A percentile compares a stretch with the other conserved stretches of the same genome.
Evolutionary conservation across 2,329 filamentous ascomycete genomes (phyloP).

Genomic region (Chrysoporthe cubensis): DNA sequence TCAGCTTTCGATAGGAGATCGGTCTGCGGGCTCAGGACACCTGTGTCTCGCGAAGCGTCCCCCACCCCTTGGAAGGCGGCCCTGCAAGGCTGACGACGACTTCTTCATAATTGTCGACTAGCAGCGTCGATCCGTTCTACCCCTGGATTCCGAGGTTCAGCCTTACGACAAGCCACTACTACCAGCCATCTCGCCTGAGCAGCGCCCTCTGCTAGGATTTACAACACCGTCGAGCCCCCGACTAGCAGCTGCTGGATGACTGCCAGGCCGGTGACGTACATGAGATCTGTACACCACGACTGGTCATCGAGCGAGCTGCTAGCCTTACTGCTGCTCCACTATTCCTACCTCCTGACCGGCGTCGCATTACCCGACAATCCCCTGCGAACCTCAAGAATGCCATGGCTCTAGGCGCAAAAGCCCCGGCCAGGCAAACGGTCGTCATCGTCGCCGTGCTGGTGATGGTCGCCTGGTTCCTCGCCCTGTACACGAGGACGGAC

Average conservation of each 20-base stretch:
- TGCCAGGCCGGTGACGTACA: neutral
- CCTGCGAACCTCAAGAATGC: slow-evolving; percentile 16
- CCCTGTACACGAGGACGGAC: slow-evolving; percentile 15
- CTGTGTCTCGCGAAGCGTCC: neutral
- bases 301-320: neutral
- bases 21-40: neutral
- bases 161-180: slow-evolving; percentile 9
- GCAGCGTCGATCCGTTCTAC: neutral
- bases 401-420: slow-evolving; percentile 27
- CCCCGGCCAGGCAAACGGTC: slow-evolving; percentile 28
- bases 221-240: neutral
- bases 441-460: slow-evolving; percentile 24
- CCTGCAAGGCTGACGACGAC: slow-evolving; percentile 11
- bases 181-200: slow-evolving; percentile 2
- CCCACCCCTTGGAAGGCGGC: neutral
- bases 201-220: neutral
- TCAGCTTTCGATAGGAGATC: neutral
- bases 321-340: slow-evolving; percentile 1
- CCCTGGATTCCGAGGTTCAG: neutral
- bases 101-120: neutral
- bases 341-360: neutral
- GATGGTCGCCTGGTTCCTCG: slow-evolving; percentile 24
- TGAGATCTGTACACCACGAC: neutral
- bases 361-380: neutral
- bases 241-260: neutral